Conservation (phyloP, 2,329 filamentous ascomycete species). For the Cladosporium sp. region DNA sequence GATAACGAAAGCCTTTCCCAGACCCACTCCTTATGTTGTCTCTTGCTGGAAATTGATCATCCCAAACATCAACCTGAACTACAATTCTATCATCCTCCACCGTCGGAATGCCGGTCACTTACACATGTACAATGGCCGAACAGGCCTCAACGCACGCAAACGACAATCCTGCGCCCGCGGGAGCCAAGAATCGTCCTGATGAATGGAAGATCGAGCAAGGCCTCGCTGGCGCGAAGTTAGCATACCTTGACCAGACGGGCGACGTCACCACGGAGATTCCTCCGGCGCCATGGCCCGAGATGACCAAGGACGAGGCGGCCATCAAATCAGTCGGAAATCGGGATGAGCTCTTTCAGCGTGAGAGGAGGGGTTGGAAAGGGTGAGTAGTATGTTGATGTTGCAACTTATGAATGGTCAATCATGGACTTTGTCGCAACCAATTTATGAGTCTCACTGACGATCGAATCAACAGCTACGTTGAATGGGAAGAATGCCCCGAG, state of each 20-base stretch:
- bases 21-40: no score
- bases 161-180: no score
- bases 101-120: no score
- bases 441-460: slow-evolving; percentile 17
- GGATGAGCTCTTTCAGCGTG: slow-evolving; percentile 37
- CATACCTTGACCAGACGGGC: slow-evolving; percentile 43
- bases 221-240: slow-evolving; percentile 40
- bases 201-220: slow-evolving; percentile 52
- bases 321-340: slow-evolving; percentile 38
- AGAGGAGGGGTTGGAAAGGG: slow-evolving; percentile 44
- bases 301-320: slow-evolving; percentile 37
- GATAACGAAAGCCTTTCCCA: no score
- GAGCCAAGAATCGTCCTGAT: slow-evolving; percentile 29
- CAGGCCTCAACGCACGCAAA: no score
- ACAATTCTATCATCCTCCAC: no score
- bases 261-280: slow-evolving; percentile 28
- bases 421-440: neutral
- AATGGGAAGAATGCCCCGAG: slow-evolving; percentile 58
- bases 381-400: slow-evolving; percentile 15
- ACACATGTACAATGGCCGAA: no score
- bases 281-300: slow-evolving; percentile 25
- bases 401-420: slow-evolving; percentile 25
- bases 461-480: slow-evolving; percentile 43
- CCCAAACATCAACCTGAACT: no score
- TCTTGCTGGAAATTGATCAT: no score